Conservation (phyloP, 192 early-diverging fungal genomes). For the Gigaspora rosea region DNA sequence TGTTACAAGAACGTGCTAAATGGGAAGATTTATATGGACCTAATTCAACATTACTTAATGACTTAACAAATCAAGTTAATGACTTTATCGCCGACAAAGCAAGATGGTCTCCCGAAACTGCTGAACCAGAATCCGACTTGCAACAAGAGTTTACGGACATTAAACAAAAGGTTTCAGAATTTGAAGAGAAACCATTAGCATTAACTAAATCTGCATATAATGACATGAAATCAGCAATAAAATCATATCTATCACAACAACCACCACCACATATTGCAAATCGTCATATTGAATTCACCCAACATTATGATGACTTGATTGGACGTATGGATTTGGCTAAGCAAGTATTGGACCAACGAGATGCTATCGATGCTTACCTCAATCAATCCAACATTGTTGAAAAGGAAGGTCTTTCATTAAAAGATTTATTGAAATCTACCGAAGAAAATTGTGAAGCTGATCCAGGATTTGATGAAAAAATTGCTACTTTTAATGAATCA, state of each 20-base stretch:
- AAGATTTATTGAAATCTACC: neutral
- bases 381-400: conserved; percentile 10
- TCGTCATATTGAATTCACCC: conserved; percentile 1
- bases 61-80: conserved; percentile 10
- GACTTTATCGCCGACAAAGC: conserved; percentile 12
- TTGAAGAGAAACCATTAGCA: conserved; percentile 15
- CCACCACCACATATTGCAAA: conserved; percentile 5
- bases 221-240: conserved; percentile 16
- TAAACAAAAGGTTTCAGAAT: conserved; percentile 11
- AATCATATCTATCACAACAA: conserved; percentile 11
- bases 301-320: neutral
- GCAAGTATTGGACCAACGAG: conserved; percentile 24
- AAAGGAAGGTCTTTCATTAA: conserved; percentile 15
- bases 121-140: neutral
- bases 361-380: neutral
- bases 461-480: conserved; percentile 5
- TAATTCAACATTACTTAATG: neutral
- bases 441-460: conserved; percentile 9
- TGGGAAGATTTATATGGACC: conserved; percentile 20
- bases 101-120: conserved; percentile 10
- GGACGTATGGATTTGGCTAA: neutral
- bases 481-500: conserved; percentile 5
- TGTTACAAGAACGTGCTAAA: conserved; percentile 13
- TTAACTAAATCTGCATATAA: conserved; percentile 4
- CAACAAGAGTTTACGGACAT: conserved; percentile 7